A percentile compares a stretch with the other conserved stretches of the same genome.
phyloP scores from a whole-genome alignment of 2,329 filamentous ascomycete species.

The Sporothrix curviconia region DNA sequence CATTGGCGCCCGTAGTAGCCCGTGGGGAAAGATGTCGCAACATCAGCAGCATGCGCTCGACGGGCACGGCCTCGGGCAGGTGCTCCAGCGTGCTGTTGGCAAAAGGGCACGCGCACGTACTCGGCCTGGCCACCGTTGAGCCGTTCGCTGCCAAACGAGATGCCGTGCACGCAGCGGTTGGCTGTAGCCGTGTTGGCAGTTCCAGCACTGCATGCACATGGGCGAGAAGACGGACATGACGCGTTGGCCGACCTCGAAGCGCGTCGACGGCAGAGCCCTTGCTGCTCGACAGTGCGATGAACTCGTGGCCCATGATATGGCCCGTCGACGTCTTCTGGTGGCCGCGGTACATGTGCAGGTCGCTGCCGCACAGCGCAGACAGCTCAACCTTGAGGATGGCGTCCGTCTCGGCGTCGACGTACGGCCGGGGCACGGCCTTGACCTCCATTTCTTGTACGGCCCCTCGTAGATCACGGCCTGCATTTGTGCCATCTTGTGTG shows the following conservation, averaged over 20 bases:
- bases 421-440: slow-evolving; percentile 3
- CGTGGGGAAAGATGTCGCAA: slow-evolving; percentile 15
- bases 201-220: slow-evolving; percentile 11
- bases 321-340: slow-evolving; percentile 14
- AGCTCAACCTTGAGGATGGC: slow-evolving; percentile 9
- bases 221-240: slow-evolving; percentile 4
- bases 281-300: slow-evolving; percentile 8
- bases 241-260: slow-evolving; percentile 1
- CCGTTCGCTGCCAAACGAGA: slow-evolving; percentile 6
- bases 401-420: background rate
- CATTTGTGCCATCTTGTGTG: slow-evolving; percentile 1
- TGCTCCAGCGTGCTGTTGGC: slow-evolving; percentile 6
- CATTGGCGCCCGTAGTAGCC: slow-evolving; percentile 15
- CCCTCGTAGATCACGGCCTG: slow-evolving; percentile 11
- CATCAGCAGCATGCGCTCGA: slow-evolving; percentile 9
- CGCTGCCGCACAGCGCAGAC: slow-evolving; percentile 10
- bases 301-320: slow-evolving; percentile 14
- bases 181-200: slow-evolving; percentile 11
- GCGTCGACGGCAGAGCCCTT: background rate
- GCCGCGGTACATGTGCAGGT: slow-evolving; percentile 14
- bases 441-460: slow-evolving; percentile 9
- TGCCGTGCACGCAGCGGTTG: slow-evolving; percentile 9
- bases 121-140: slow-evolving; percentile 12
- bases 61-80: background rate
- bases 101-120: slow-evolving; percentile 11